Base-by-base conservation (phyloP, 176 grass and related monocot genomes). In the Typha latifolia region DNA sequence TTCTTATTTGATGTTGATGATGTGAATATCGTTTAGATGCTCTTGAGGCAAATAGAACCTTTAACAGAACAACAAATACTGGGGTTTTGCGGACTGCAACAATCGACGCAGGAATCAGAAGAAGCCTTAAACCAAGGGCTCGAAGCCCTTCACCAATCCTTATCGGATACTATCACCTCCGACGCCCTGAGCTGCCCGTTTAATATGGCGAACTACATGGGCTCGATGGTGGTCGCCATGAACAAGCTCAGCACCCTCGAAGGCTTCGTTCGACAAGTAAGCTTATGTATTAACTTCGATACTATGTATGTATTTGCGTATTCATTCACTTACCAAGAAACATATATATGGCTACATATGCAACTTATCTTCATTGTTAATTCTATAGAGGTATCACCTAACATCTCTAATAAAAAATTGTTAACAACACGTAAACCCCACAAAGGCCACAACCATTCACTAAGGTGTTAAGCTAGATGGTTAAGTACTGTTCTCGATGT, bases 171-270 rank as follows among this genome's bases (percentile, higher is more conserved):
- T 67, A 73, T 95, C 64, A 66, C 88, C 64, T 82, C 90, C 50
- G 83, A 95, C 66, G 86, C 86, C 9, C 69, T 95, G 68, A 82
- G 80, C 72, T 90, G 78, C 79, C 69, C 86, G 23, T 78, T 86
- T 66, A 90, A 95, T 74, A 84, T 95, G 80, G 83, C 86, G 29
- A 90, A 82, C 80, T 95, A 95, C 80, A 95, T 95, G 90, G 83
- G 86, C 11, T 86, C 90, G 74, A 95, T 95, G 90, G 83, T 80
- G 5, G 59, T 76, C 66, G 86, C 86, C 86, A 82, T 95, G 64
- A 89, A 79, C 83, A 90, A 90, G 86, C 86, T 95, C 72, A 75
- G 83, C 76, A 84, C 83, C 52, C 83, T 90, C 21, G 90, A 95
- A 78, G 78, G 83, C 48, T 86, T 95, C 66, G 86, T 90, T 70